Evolutionary conservation across 495 filamentous ascomycete species (phyloP).

Genomic region (Podospora didyma): DNA sequence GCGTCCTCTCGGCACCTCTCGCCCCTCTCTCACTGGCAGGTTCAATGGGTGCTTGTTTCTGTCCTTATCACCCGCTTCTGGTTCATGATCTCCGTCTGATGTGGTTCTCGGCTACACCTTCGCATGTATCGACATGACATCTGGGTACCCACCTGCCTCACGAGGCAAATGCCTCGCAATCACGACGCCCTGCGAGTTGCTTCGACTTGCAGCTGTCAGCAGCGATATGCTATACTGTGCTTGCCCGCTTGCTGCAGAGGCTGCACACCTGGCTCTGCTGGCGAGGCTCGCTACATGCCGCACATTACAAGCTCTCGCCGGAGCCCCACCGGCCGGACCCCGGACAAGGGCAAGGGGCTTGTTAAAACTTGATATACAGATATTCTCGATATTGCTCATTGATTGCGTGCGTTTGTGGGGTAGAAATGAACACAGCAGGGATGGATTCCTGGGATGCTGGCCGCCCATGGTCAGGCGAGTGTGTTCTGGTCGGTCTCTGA

Average conservation of each 20-base stretch:
- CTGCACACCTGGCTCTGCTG: neutral
- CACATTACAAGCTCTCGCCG: neutral
- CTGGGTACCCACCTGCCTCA: conserved; percentile 7
- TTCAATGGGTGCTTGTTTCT: neutral
- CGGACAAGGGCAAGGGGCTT: neutral
- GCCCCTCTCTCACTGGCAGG: neutral
- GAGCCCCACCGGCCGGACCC: conserved; percentile 19
- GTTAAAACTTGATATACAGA: conserved; percentile 15
- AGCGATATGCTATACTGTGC: conserved; percentile 6
- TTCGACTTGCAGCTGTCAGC: conserved; percentile 2
- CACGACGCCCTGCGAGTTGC: neutral
- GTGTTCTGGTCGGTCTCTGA: conserved; percentile 9
- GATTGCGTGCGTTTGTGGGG: conserved; percentile 39
- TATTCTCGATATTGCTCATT: conserved; percentile 20
- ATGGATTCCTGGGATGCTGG: conserved; percentile 11
- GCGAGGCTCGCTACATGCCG: no score
- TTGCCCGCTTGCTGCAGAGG: no score
- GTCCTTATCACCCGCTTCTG: neutral
- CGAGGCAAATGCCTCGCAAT: conserved; percentile 16
- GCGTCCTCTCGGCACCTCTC: neutral
- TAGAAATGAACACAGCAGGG: conserved; percentile 18
- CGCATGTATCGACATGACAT: neutral
- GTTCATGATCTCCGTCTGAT: conserved; percentile 7
- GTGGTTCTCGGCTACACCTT: neutral
- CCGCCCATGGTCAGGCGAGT: conserved; percentile 12